Base-by-base conservation (phyloP, 306 rosid genomes). In the Fragaria vesca region DNA sequence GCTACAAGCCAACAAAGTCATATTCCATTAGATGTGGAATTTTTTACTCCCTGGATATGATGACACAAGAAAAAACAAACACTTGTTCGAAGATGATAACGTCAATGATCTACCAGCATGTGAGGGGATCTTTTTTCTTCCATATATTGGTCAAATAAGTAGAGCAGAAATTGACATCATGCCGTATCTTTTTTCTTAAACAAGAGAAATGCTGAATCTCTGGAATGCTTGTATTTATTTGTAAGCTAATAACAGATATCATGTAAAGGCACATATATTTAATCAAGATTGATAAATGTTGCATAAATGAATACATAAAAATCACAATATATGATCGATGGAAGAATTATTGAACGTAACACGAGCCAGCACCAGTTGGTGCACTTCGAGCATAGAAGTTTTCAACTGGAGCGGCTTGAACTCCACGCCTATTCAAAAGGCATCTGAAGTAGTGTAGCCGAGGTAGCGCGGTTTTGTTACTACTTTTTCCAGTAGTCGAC, bases 381-480 rank as follows among this genome's bases (percentile, higher is more conserved):
- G 99, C 88, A 12, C 72, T 79, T 81, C 97, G 90, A 76, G 96
- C 97, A 63, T 80, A 80, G 50, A 11, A 70, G 69, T 91, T 93
- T 20, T 87, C 84, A 66, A 89, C 91, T 2, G 99, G 97, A 79
- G 99, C 97, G 15, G 97, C 98, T 30, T 87, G 73, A 76, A 96
- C 87, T 60, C 99, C 99, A 18, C 97, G 91, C 72, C 80, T 75
- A 77, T 87, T 91, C 84, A 96, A 85, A 72, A 96, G 87, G 77
- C 99, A 96, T 83, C 98, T 78, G 85, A 96, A 96, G 88, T 91
- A 74, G 26, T 84, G 93, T 84, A 91, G 65, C 47, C 98, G 87
- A 1, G 90, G 94, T 67, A 92, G 78, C 4, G 81, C 96, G 4
- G 89, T 87, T 45, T 13, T 2, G 50, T 81, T 85, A 32, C 72